Base-by-base conservation (phyloP, 2,329 filamentous ascomycete species). In the Colletotrichum musicola region DNA sequence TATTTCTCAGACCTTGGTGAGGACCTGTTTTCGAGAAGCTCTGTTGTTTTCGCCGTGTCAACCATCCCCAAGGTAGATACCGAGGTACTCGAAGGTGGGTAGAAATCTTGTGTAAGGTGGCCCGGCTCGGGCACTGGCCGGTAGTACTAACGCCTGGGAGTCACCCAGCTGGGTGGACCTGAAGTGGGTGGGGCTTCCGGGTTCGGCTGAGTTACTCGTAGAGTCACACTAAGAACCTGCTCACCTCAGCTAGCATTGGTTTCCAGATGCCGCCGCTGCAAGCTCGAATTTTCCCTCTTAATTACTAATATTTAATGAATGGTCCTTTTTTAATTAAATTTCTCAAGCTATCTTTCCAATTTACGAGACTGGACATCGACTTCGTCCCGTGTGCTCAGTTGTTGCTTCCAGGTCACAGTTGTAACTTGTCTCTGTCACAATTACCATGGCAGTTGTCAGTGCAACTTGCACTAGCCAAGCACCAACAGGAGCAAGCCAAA, bases 101-200 rank as follows among this genome's bases (percentile, higher is more conserved):
- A 35, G 30, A 10, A 10, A 35, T 9, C 30, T 35, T 35, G 30
- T 10, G 30, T 35, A 35, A 10, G 30, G 30, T 35, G 30, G 7
- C 30, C 30, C 30, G 10, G 30, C 4, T 9, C 10, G 30, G 50
- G 22, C 58, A 25, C 27, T 38, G 42, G n/a, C 55, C 44, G 50
- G 60, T 20, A 56, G 50, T 55, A 49, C 49, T 54, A 46, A 20
- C 22, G 25, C 25, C 9, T 46, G 16, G 27, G 6, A 65, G 55
- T 69, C 35, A n/a, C n/a, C n/a, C n/a, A 60, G 25, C 55, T 51
- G 55, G 18, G 66, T 25, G 56, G 64, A 22, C 53, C 12, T 25
- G 10, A 9, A 35, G 30, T 35, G 30, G 13, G 56, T 40, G 62
- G 66, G 50, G 35, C 30, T 25, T 44, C 62, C 62, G 18, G 13